Evolutionary conservation across 2,329 filamentous ascomycete species (phyloP), one percentile per base, ranked within the genome.

Genomic region (Orbilia quercus): DNA sequence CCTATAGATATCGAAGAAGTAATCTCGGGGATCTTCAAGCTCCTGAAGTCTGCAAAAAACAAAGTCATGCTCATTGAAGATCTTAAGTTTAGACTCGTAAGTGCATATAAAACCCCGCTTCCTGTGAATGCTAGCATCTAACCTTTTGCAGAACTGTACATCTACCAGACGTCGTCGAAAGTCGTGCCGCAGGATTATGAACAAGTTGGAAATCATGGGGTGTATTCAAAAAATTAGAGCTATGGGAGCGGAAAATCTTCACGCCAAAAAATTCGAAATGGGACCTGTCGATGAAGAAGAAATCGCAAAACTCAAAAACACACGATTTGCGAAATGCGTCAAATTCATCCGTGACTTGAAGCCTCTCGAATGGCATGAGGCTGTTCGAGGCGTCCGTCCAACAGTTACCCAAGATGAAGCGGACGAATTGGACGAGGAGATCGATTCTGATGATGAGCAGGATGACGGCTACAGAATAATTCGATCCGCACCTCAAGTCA

Each of bases 1-100:
- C 59, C 67, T 2, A 25, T 72, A 1, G 67, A 72, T 42, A 72
- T 72, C 9, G 67, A 72, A 54, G 67, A 72, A 48, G 67, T 72
- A 12, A 72, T 72, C 23, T 34, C 54, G 3, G 59, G 53, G 2
- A 72, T 65, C 14, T 65, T 72, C 47, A 72, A 65, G 34, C 25
- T 72, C 20, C 16, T 72, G 25, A 72, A 72, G n/a, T 53, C 59
- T 4, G 67, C 67, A 9, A 72, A 72, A 53, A 72, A 72, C 42
- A 72, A 65, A 25, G 67, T 72, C 18, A 64, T 72, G 59, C 59
- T 72, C 25, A 64, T 72, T 20, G 67, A 72, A 50, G 67, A 72
- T 54, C 59, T 72, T 40, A 72, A 72, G 47, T 72, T 72, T 38
- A 65, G 67, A 51, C 67, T 72, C 50, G 67, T 72, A 18, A 72